Evolutionary conservation across 306 rosid genomes (phyloP).

Genomic region (Begonia fuchsioides): DNA sequence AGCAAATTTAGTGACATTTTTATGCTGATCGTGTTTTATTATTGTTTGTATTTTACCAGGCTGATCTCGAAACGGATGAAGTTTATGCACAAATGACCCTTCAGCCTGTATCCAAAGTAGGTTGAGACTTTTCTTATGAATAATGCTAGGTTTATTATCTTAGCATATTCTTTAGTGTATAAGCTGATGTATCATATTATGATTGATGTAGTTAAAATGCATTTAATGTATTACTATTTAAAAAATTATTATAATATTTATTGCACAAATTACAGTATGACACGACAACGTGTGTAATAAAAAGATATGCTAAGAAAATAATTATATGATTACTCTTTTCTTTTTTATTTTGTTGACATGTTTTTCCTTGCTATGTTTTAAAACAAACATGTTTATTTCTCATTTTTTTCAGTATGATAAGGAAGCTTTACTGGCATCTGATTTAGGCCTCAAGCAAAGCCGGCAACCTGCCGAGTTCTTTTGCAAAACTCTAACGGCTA

Average conservation of each 20-base stretch:
- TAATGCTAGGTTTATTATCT: too few species aligned
- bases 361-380: neutral
- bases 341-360: neutral
- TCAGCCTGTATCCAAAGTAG: slow-evolving; percentile 88
- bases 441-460: slow-evolving; percentile 81
- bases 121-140: too few species aligned
- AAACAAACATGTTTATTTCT: slow-evolving; percentile 14
- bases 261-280: too few species aligned
- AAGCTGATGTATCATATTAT: too few species aligned
- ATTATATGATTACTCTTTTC: slow-evolving; percentile 20
- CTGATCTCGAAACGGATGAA: slow-evolving; percentile 93
- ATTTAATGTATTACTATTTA: too few species aligned
- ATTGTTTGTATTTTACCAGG: slow-evolving; percentile 35
- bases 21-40: neutral
- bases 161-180: too few species aligned
- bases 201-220: too few species aligned
- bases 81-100: slow-evolving; percentile 99
- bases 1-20: too few species aligned
- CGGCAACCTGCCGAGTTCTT: slow-evolving; percentile 95
- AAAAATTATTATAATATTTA: too few species aligned
- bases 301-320: too few species aligned
- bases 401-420: slow-evolving; percentile 61
- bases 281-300: too few species aligned
- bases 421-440: slow-evolving; percentile 85
- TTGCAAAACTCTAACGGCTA: slow-evolving; percentile 98